A percentile compares a stretch with the other conserved stretches of the same genome.
These are phyloP conservation scores for Fusarium drepaniforme DNA, from an alignment of 2,329 filamentous ascomycete genomes.

Conservation along the genomic window DNA sequence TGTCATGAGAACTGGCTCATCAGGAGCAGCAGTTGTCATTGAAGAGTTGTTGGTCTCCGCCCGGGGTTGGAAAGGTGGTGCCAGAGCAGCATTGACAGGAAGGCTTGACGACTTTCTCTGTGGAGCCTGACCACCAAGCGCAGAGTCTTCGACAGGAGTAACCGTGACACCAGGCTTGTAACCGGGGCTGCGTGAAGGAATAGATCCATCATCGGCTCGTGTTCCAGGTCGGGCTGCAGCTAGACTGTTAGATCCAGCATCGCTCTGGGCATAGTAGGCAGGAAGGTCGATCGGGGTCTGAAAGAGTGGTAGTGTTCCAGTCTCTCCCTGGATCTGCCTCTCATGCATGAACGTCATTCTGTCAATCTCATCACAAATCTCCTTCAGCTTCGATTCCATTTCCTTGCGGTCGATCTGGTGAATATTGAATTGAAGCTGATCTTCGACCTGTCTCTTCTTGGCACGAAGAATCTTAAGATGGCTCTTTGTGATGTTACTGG, in stretches of 20 bases:
- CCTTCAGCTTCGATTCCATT: slow-evolving; percentile 58
- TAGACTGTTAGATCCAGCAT: slow-evolving; percentile 10
- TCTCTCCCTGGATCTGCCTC: slow-evolving; percentile 60
- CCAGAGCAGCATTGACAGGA: slow-evolving; percentile 60
- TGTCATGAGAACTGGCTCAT: slow-evolving; percentile 14
- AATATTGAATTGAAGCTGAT: slow-evolving; percentile 71
- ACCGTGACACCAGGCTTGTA: slow-evolving; percentile 43
- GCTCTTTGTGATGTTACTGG: slow-evolving; percentile 71
- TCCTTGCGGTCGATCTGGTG: slow-evolving; percentile 71
- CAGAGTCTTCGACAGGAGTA: slow-evolving; percentile 11
- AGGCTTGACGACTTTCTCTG: slow-evolving; percentile 53
- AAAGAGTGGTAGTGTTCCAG: slow-evolving; percentile 53
- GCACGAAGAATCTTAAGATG: slow-evolving; percentile 65
- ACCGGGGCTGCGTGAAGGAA: slow-evolving; percentile 44
- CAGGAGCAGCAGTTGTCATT: slow-evolving; percentile 19
- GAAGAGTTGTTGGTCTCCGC: slow-evolving; percentile 35
- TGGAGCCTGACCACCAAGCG: slow-evolving; percentile 38
- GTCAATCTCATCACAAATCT: slow-evolving; percentile 59
- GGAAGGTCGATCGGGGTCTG: slow-evolving; percentile 37
- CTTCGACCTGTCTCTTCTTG: slow-evolving; percentile 68
- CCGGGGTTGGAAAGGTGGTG: slow-evolving; percentile 63
- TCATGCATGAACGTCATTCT: slow-evolving; percentile 63
- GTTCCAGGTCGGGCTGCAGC: neutral
- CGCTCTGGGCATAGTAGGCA: slow-evolving; percentile 5
- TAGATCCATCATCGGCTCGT: slow-evolving; percentile 31